Evolutionary conservation across 306 rosid genomes (phyloP).

Genomic region (Rosa multiflora): DNA sequence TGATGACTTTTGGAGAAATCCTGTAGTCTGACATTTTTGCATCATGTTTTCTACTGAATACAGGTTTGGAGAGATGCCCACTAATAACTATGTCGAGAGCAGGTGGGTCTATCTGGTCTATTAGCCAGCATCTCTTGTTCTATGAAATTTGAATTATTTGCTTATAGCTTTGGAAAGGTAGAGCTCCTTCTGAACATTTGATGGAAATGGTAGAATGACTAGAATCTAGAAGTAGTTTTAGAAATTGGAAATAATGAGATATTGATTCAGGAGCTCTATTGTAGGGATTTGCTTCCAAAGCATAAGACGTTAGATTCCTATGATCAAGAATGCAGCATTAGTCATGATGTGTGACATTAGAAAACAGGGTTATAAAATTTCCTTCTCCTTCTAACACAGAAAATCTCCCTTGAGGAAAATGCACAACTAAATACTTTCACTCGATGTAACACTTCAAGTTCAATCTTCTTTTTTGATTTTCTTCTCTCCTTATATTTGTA

Average conservation of each 20-base stretch:
- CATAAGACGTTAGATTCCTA: background rate
- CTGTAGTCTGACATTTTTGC: slow-evolving; percentile 16
- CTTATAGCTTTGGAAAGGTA: background rate
- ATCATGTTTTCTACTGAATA: slow-evolving; percentile 20
- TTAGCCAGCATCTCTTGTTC: slow-evolving; percentile 4
- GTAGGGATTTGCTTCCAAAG: background rate
- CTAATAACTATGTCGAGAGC: slow-evolving; percentile 95
- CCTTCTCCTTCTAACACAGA: background rate
- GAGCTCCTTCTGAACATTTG: background rate
- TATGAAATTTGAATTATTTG: background rate
- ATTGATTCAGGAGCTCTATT: background rate
- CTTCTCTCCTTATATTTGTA: background rate
- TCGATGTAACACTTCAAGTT: background rate
- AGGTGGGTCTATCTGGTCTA: slow-evolving; percentile 47
- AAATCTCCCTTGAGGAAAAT: background rate
- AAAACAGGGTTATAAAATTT: background rate
- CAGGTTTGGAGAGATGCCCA: slow-evolving; percentile 99
- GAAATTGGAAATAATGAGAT: background rate
- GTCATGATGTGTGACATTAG: background rate
- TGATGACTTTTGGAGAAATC: background rate
- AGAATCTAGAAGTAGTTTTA: background rate
- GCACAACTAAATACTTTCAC: background rate
- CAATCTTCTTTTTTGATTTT: too few relatives aligned
- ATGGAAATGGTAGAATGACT: too few relatives aligned
- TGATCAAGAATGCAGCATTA: background rate